A percentile compares a stretch with the other conserved stretches of the same genome.
phyloP scores from a whole-genome alignment of 2,329 filamentous ascomycete genomes.

The Curvularia sp. region DNA sequence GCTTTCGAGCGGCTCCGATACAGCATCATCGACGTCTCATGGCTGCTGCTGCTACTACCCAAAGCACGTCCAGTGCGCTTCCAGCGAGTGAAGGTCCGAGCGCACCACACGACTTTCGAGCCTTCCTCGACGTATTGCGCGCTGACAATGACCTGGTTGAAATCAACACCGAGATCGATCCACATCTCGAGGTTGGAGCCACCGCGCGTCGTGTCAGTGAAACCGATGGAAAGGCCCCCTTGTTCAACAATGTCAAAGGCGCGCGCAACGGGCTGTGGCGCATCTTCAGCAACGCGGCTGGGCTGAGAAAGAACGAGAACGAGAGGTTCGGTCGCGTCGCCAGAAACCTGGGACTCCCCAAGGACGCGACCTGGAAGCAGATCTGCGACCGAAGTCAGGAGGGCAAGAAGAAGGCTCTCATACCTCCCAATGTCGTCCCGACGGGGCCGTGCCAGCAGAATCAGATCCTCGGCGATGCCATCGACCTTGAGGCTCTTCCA shows the following conservation, averaged over 20 bases:
- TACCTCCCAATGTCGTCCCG: not conserved
- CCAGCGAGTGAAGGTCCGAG: not conserved
- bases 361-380: conserved; percentile 2
- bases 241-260: conserved; percentile 3
- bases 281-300: conserved; percentile 1
- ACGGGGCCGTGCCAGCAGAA: conserved; percentile 1
- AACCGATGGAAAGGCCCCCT: not conserved
- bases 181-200: conserved; percentile 1
- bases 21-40: conserved; percentile 1
- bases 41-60: not conserved
- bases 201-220: conserved; percentile 2
- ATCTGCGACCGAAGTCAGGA: conserved; percentile 2
- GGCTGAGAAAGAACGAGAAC: conserved; percentile 1
- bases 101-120: conserved; percentile 1
- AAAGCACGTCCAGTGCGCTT: not conserved
- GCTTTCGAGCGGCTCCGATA: not conserved
- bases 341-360: conserved; percentile 2
- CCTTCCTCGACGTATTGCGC: conserved; percentile 1
- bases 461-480: conserved; percentile 1
- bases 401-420: conserved; percentile 1
- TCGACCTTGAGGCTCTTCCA: conserved; percentile 1
- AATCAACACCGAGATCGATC: conserved; percentile 1
- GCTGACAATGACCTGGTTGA: conserved; percentile 3
- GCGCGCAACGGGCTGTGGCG: conserved; percentile 2
- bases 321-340: conserved; percentile 1